Evolutionary conservation across 2,329 filamentous ascomycete species (phyloP).

Genomic region (Aspergillus sp.): DNA sequence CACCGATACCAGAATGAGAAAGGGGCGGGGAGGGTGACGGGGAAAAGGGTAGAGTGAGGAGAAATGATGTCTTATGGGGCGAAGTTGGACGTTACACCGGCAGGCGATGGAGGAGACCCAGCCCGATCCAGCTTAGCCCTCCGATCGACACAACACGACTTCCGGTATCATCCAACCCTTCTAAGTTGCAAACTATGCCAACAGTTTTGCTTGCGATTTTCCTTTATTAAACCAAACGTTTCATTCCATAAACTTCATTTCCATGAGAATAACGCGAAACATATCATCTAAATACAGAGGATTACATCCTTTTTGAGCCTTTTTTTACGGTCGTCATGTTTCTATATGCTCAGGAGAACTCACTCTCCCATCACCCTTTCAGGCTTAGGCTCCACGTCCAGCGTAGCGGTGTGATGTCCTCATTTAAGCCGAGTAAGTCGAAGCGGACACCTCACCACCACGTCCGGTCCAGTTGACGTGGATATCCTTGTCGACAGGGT

Average conservation of each 20-base stretch:
- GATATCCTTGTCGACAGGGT: slow-evolving; percentile 80
- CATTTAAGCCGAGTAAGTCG: slow-evolving; percentile 88
- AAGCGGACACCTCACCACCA: slow-evolving; percentile 94
- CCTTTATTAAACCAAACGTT: background rate
- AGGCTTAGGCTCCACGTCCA: slow-evolving; percentile 23
- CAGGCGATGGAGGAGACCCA: background rate
- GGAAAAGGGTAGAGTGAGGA: background rate
- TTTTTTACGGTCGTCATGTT: slow-evolving; percentile 15
- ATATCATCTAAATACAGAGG: slow-evolving; percentile 21
- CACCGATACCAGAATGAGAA: slow-evolving; percentile 9
- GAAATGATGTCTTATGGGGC: background rate
- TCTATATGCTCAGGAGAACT: slow-evolving; percentile 19
- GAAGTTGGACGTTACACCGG: slow-evolving; percentile 3
- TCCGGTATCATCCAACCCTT: background rate
- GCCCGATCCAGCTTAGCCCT: slow-evolving; percentile 15
- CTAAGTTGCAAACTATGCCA: too few species aligned
- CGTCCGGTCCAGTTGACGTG: slow-evolving; percentile 99
- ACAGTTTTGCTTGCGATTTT: too few species aligned
- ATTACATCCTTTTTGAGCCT: slow-evolving; percentile 13
- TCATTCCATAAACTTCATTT: slow-evolving; percentile 11
- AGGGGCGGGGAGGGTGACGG: background rate
- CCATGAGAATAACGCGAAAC: background rate
- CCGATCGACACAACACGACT: slow-evolving; percentile 1
- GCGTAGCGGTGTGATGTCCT: slow-evolving; percentile 20
- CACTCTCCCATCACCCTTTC: slow-evolving; percentile 12